Base-by-base conservation (phyloP, 73 alveolate genomes). In the Paramecium sonneborni region DNA sequence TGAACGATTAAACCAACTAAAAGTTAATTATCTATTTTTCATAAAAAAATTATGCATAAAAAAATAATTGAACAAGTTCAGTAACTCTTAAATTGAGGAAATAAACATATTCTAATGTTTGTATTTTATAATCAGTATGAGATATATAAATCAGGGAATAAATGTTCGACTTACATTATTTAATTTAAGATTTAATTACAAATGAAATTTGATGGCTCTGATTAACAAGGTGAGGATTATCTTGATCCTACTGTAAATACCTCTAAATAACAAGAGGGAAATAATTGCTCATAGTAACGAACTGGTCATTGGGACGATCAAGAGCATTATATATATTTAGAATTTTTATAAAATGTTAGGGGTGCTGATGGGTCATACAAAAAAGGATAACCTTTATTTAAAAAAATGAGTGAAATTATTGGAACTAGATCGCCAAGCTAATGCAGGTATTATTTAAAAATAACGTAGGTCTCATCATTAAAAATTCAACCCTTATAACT, bases 351-450 rank as follows among this genome's bases (percentile, higher is more conserved):
- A 14, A 32, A 30, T 32, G 26, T 21, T 8, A 62, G 26, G 20
- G 84, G 48, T 62, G 14, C 34, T 24, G 18, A 57, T 8, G 34
- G 20, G 5, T 32, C 39, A 11, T 30, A 32, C 26, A 26, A 32
- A 28, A 62, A 62, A 62, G 84, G 84, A 62, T 14, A 62, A 26
- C 84, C 84, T 23, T 62, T 74, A 39, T 74, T 74, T 39, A 74
- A 74, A 18, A 15, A 24, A 20, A 74, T 74, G 87, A 74, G 87
- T 74, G 87, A 74, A 32, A 0, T 74, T 21, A 74, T 74, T 3
- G 87, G 87, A 34, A 74, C 87, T n/a, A 74, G 87, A 74, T 28
- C 87, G 10, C 87, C 87, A 9, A 74, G 87, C 44, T 37, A 74
- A 74, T 74, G 87, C 87, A 74, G 87, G 87, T 74, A 74, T 39